Evolutionary conservation across 2,329 filamentous ascomycete genomes (phyloP).

Genomic region (Beauveria pseudobassiana): DNA sequence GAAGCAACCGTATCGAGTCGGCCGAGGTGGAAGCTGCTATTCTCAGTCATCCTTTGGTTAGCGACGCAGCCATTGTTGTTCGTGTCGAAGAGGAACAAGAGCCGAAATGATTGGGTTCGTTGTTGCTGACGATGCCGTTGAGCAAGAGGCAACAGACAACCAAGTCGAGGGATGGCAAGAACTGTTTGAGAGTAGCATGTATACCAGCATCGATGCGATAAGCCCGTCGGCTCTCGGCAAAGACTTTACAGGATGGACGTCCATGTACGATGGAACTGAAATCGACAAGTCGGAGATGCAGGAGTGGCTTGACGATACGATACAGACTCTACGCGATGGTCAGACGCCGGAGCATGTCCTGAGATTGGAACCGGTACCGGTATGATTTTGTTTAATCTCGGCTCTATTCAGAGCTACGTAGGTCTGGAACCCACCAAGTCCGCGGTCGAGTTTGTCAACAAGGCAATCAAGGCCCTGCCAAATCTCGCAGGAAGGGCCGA

Average conservation of each 20-base stretch:
- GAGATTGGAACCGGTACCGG: conserved; percentile 23
- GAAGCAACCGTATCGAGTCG: conserved; percentile 24
- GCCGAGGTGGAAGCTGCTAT: conserved; percentile 21
- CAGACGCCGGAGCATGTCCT: conserved; percentile 15
- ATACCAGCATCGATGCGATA: conserved; percentile 14
- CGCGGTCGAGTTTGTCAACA: conserved; percentile 18
- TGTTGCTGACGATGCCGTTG: neutral
- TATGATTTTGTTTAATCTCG: conserved; percentile 26
- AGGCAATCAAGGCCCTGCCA: conserved; percentile 12
- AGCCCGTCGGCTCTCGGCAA: conserved; percentile 14
- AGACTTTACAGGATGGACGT: conserved; percentile 26
- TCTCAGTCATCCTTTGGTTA: conserved; percentile 11
- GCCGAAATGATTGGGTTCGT: conserved; percentile 11
- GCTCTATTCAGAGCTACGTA: conserved; percentile 15
- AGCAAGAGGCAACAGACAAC: conserved; percentile 5
- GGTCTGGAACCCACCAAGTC: conserved; percentile 21
- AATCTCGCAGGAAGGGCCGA: conserved; percentile 11
- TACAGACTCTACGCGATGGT: conserved; percentile 16
- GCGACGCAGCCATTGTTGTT: conserved; percentile 16
- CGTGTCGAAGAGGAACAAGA: conserved; percentile 5
- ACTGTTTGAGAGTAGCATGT: conserved; percentile 15
- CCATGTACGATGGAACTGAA: conserved; percentile 22
- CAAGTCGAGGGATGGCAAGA: conserved; percentile 17
- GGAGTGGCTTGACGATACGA: conserved; percentile 26
- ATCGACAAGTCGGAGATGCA: conserved; percentile 23